Evolutionary conservation across 306 rosid species (phyloP), one percentile per base, ranked within the genome.

Genomic region (Rosa lucieae): DNA sequence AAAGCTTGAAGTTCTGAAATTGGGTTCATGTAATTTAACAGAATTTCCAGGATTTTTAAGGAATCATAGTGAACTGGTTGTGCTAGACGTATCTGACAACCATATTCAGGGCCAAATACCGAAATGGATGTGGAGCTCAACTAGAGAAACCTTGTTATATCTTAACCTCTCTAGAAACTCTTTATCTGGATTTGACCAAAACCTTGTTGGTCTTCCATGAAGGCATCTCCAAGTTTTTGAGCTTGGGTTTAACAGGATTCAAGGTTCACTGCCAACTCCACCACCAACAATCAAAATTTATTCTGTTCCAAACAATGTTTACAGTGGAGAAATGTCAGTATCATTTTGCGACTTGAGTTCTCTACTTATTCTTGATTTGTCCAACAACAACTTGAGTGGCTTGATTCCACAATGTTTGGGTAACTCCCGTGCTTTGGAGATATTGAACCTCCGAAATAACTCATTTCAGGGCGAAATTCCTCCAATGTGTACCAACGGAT

Each of bases 61-160:
- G 6, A 78, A 87, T 67, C 59, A 74, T 67, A 44, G 75, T 3
- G 59, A 3, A 23, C 10, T 79, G 29, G 55, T 8, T 61, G 20
- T 17, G 32, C 67, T 78, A 73, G 5, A 85, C 74, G 77, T 71
- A 67, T 12, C 70, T 56, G 46, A 13, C 9, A 83, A 79, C 79
- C 39, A 53, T 75, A 26, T 88, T 1, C 75, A 73, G 0, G 88
- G 94, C 23, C 79, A 49, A 44, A 8, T 89, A 17, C 89, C 89
- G 17, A 80, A 73, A 61, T 59, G 80, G 83, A 40, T 73, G 67
- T 66, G 70, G 85, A 72, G 29, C n/a, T 51, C 58, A 70, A 82
- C 76, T 29, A 48, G 39, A n/a, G 72, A 82, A 51, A 72, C 76
- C 11, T 49, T 78, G 76, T 23, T 10, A 20, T 51, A 9, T 46